phyloP scores from a whole-genome alignment of 495 filamentous ascomycete genomes.

The Trichoderma erinaceum region DNA sequence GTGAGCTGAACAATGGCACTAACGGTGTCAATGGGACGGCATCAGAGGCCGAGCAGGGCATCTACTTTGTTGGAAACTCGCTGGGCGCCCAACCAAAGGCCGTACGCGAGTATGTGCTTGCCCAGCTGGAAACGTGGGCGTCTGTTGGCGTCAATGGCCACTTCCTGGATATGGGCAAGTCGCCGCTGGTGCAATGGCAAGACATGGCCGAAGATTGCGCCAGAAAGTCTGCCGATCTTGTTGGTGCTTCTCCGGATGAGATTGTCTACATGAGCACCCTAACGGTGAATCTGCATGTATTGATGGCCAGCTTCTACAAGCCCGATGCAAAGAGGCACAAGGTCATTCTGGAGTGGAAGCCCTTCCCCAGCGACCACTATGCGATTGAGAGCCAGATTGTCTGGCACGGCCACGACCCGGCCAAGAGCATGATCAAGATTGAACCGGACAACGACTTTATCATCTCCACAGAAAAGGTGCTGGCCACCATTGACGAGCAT shows the following conservation, averaged over 20 bases:
- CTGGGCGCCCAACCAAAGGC: constrained; percentile 80
- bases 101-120: constrained; percentile 55
- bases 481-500: constrained; percentile 68
- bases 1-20: constrained; percentile 19
- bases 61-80: constrained; percentile 97
- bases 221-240: constrained; percentile 70
- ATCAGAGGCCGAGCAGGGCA: constrained; percentile 41
- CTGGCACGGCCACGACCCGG: constrained; percentile 64
- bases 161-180: constrained; percentile 74
- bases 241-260: constrained; percentile 73
- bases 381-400: constrained; percentile 81
- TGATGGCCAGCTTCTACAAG: constrained; percentile 88
- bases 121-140: constrained; percentile 69
- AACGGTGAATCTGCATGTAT: constrained; percentile 83
- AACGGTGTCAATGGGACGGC: constrained; percentile 23
- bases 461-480: constrained; percentile 66
- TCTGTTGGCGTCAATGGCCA: constrained; percentile 91
- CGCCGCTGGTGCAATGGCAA: constrained; percentile 71
- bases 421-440: constrained; percentile 69
- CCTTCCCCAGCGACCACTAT: constrained; percentile 94
- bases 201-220: constrained; percentile 69
- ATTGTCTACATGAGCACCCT: constrained; percentile 92
- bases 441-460: constrained; percentile 44
- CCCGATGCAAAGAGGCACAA: constrained; percentile 72
- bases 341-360: constrained; percentile 88